These are phyloP conservation scores for Teunomyces aglyptinius DNA, from an alignment of 805 yeast genomes.

Conservation along the genomic window DNA sequence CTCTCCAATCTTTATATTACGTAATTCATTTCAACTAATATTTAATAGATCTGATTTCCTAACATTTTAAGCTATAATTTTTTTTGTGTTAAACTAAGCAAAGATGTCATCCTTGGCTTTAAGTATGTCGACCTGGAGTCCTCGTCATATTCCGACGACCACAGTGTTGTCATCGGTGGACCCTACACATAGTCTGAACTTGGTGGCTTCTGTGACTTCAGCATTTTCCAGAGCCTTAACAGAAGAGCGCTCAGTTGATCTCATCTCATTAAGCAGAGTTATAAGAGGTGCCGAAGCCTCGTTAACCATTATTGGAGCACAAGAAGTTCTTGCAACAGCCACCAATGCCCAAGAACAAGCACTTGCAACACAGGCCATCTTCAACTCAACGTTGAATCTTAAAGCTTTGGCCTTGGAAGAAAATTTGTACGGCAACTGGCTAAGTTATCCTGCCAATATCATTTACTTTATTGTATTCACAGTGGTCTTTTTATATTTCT, in stretches of 20 bases:
- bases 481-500: constrained; percentile 21
- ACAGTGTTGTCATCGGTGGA: constrained; percentile 28
- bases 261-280: constrained; percentile 21
- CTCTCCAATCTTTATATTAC: background rate
- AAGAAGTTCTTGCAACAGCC: constrained; percentile 39
- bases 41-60: background rate
- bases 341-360: constrained; percentile 25
- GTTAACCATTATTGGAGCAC: constrained; percentile 32
- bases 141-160: constrained; percentile 24
- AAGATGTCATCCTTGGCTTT: background rate
- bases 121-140: constrained; percentile 20
- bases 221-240: constrained; percentile 20
- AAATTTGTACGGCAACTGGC: constrained; percentile 23
- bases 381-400: constrained; percentile 32
- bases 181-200: constrained; percentile 22
- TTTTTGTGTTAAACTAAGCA: background rate
- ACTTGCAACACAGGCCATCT: constrained; percentile 32
- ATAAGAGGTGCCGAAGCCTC: constrained; percentile 39
- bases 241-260: constrained; percentile 17
- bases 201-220: constrained; percentile 16
- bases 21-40: background rate
- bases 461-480: constrained; percentile 29
- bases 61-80: background rate
- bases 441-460: constrained; percentile 31
- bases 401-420: constrained; percentile 26